Percentiles rank a stretch among this genome's conserved stretches.
These are phyloP conservation scores for Hypericum perforatum DNA, from an alignment of 345 rosid genomes.

Conservation along the genomic window DNA sequence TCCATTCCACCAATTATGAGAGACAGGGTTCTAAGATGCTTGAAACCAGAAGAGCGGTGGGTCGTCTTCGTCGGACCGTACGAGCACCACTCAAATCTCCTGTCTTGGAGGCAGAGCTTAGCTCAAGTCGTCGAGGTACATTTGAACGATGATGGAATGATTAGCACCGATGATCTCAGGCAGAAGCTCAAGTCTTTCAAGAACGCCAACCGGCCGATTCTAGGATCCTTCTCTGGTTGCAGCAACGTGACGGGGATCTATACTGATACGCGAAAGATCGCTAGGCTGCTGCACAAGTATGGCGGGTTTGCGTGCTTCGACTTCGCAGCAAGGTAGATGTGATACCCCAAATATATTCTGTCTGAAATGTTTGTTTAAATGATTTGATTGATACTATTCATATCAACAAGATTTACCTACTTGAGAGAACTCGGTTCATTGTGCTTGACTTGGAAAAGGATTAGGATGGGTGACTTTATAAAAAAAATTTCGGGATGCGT, in stretches of 20 bases:
- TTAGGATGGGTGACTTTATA: no score
- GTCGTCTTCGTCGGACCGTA: slow-evolving; percentile 51
- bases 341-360: not conserved
- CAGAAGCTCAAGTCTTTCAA: slow-evolving; percentile 18
- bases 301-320: slow-evolving; percentile 54
- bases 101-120: slow-evolving; percentile 55
- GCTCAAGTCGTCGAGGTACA: slow-evolving; percentile 52
- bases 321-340: slow-evolving; percentile 44
- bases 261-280: slow-evolving; percentile 36
- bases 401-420: no score
- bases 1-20: slow-evolving; percentile 35
- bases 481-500: no score
- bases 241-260: slow-evolving; percentile 47
- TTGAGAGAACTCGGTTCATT: no score
- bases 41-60: slow-evolving; percentile 39
- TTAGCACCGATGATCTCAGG: slow-evolving; percentile 27
- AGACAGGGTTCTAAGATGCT: slow-evolving; percentile 23
- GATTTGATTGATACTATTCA: not conserved
- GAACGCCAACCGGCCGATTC: slow-evolving; percentile 28
- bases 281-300: slow-evolving; percentile 34
- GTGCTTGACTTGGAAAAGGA: no score
- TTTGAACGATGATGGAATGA: slow-evolving; percentile 22
- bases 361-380: not conserved
- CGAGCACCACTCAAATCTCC: slow-evolving; percentile 61
- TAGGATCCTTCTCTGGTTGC: slow-evolving; percentile 57